Evolutionary conservation across 2,329 filamentous ascomycete genomes (phyloP), one percentile per base, ranked within the genome.

Genomic region (Exutisphaerella laricina): DNA sequence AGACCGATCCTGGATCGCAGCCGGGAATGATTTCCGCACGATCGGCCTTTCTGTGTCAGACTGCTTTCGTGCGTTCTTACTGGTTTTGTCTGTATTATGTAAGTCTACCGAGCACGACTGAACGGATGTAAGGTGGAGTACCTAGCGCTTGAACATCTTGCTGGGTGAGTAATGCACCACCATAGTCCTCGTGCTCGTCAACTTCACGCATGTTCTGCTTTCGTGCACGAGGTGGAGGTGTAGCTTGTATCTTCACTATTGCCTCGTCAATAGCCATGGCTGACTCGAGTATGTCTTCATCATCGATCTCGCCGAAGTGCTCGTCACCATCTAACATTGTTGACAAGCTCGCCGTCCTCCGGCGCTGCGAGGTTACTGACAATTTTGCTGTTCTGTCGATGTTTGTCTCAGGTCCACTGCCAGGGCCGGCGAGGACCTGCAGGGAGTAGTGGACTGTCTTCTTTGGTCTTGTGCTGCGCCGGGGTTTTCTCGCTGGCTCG

Each of bases 11-110:
- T 64, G 64, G 13, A 76, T 62, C 13, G 65, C 62, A 4, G 47
- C 31, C 5, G 76, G 78, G 49, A 81, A 80, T 0, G 69, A 58
- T 1, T 70, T 64, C 17, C 78, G 70, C 5, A 69, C 66, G 44
- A 80, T 77, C 0, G 72, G 70, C 22, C 62, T 64, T 2, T 59
- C 20, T 5, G 33, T 49, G 14, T 28, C 34, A 12, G n/a, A n/a
- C 13, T 35, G 14, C 17, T 42, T 34, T 4, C 13, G 21, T n/a
- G 21, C 13, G 14, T 44, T 44, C 4, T 21, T 36, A 13, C 31
- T 13, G 10, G 37, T 22, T 30, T 40, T 21, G 8, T 37, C 36
- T 51, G 18, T 39, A 23, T 20, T 17, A 13, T 18, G 37, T 46
- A 16, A 46, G 32, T 28, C 18, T n/a, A n/a, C n/a, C n/a, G n/a